Conservation (phyloP, 305 asterid genomes). For the Fraxinus greggii region DNA sequence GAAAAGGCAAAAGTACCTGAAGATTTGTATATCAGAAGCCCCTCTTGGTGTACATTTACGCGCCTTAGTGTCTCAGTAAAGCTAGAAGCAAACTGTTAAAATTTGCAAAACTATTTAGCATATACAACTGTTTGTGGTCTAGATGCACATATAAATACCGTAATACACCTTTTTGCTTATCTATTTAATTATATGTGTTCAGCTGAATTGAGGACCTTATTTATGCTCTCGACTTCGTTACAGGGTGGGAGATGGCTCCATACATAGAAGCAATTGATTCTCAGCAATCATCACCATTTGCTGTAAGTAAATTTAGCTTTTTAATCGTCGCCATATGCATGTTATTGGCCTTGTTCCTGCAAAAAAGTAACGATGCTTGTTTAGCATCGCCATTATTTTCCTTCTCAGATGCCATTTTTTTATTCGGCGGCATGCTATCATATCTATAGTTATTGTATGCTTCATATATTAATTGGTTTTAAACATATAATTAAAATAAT, state of each 20-base stretch:
- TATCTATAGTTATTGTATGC: background rate
- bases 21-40: background rate
- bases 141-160: background rate
- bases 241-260: constrained; percentile 96
- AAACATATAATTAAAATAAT: background rate
- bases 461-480: constrained; percentile 8
- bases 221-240: constrained; percentile 29
- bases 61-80: constrained; percentile 2
- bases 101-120: constrained; percentile 9
- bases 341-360: background rate
- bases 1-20: background rate
- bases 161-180: constrained; percentile 6
- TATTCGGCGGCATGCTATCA: background rate
- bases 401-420: background rate
- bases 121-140: background rate
- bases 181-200: constrained; percentile 13
- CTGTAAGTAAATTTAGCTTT: constrained; percentile 40
- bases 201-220: constrained; percentile 12
- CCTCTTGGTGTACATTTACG: background rate
- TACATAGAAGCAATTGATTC: constrained; percentile 95
- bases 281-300: constrained; percentile 66
- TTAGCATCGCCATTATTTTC: background rate
- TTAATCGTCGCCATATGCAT: background rate
- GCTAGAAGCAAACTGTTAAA: background rate
- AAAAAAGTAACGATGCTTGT: background rate